phyloP scores from a whole-genome alignment of 116 monocot genomes.

The Thalassia testudinum region DNA sequence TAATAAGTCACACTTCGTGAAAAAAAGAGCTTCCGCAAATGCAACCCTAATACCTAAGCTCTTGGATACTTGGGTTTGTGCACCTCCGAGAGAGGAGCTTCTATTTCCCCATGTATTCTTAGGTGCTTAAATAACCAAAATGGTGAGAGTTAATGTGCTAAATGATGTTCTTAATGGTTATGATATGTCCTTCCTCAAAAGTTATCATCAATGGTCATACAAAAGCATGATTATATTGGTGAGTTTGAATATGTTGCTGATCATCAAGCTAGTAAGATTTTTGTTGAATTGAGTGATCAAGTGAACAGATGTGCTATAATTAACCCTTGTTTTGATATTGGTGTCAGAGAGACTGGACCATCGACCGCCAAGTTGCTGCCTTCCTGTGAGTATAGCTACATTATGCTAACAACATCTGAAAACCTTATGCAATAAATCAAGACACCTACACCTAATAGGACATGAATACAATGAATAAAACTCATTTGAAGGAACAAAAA shows the following conservation, averaged over 20 bases:
- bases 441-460: too few species aligned
- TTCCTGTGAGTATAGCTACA: slow-evolving; percentile 15
- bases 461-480: too few species aligned
- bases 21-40: too few species aligned
- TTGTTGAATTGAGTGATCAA: slow-evolving; percentile 13
- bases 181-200: slow-evolving; percentile 13
- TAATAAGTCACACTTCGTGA: too few species aligned
- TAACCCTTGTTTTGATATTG: slow-evolving; percentile 16
- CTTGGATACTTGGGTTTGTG: background rate
- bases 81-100: too few species aligned
- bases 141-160: slow-evolving; percentile 13
- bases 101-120: too few species aligned
- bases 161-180: slow-evolving; percentile 17
- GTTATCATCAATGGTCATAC: slow-evolving; percentile 22
- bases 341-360: slow-evolving; percentile 12
- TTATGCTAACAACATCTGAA: too few species aligned
- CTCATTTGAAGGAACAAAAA: too few species aligned
- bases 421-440: too few species aligned
- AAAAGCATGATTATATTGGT: slow-evolving; percentile 20
- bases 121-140: too few species aligned
- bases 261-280: slow-evolving; percentile 11
- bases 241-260: slow-evolving; percentile 17
- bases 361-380: slow-evolving; percentile 19
- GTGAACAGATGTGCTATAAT: slow-evolving; percentile 17
- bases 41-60: too few species aligned